Conservation (phyloP, 1,284 basidiomycete species). For the Ganoderma lingzhi region DNA sequence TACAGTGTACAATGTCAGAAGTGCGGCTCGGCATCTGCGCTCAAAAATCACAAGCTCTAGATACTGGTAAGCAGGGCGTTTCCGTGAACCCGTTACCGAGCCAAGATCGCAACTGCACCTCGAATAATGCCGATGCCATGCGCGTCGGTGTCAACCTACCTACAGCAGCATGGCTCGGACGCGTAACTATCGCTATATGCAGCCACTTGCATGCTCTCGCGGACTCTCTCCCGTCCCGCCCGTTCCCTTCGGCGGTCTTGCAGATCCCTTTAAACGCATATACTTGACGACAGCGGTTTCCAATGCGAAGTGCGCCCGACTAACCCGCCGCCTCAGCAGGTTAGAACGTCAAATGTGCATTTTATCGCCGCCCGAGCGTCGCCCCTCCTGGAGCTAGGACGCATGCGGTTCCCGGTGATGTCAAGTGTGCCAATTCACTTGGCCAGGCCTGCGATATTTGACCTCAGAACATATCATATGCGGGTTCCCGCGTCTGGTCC, state of each 20-base stretch:
- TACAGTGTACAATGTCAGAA: conserved; percentile 24
- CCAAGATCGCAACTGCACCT: neutral
- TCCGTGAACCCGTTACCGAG: neutral
- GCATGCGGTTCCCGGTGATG: neutral
- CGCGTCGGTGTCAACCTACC: neutral
- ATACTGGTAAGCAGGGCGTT: neutral
- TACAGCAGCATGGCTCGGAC: neutral
- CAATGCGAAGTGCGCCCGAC: neutral
- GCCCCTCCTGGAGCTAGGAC: neutral
- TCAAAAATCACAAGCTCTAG: neutral
- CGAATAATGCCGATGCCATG: too few species aligned
- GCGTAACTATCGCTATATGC: neutral
- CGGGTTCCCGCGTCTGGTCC: neutral
- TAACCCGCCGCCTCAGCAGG: neutral
- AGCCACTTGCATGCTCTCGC: neutral
- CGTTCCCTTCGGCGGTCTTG: neutral
- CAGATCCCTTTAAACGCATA: conserved; percentile 3
- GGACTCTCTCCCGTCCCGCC: neutral
- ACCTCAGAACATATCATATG: neutral
- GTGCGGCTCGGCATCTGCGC: neutral
- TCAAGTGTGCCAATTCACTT: neutral
- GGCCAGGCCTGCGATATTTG: neutral
- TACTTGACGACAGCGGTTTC: neutral
- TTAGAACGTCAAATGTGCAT: neutral
- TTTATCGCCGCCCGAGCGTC: neutral